Conservation (phyloP, 179 eudicot species). For the Corrigiola litoralis region DNA sequence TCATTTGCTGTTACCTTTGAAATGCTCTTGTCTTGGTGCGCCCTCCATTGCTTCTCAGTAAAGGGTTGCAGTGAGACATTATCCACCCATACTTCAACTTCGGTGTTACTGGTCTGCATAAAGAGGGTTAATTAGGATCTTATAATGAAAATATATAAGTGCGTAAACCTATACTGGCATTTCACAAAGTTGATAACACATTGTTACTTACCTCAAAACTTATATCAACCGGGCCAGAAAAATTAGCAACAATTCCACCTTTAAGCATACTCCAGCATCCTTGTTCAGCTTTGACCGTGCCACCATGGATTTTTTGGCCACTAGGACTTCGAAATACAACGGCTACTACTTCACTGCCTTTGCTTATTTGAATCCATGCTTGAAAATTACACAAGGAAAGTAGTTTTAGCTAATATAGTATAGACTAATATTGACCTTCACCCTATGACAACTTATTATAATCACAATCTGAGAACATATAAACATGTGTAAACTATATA, state of each 20-base stretch:
- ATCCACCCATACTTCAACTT: slow-evolving; percentile 37
- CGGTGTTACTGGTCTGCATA: slow-evolving; percentile 27
- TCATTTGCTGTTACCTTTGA: slow-evolving; percentile 38
- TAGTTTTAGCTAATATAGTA: too few relatives aligned
- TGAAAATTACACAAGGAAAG: neutral
- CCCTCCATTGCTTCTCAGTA: slow-evolving; percentile 39
- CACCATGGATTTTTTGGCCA: slow-evolving; percentile 25
- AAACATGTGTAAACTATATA: neutral
- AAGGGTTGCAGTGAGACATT: slow-evolving; percentile 42
- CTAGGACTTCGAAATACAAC: slow-evolving; percentile 18
- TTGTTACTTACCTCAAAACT: slow-evolving; percentile 29
- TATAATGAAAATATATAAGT: neutral
- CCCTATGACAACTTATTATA: neutral
- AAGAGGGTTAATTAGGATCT: neutral
- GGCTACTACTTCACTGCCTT: slow-evolving; percentile 30
- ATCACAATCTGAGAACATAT: neutral
- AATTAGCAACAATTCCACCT: slow-evolving; percentile 39
- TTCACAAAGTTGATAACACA: neutral
- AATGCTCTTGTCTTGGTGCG: slow-evolving; percentile 33
- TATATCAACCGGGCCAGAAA: slow-evolving; percentile 22
- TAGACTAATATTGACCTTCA: too few relatives aligned
- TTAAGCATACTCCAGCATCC: slow-evolving; percentile 62
- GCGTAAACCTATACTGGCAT: neutral
- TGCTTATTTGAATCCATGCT: slow-evolving; percentile 50
- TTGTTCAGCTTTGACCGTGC: slow-evolving; percentile 36